Conservation (phyloP, 345 rosid genomes). For the Lenwebbia sp. region DNA sequence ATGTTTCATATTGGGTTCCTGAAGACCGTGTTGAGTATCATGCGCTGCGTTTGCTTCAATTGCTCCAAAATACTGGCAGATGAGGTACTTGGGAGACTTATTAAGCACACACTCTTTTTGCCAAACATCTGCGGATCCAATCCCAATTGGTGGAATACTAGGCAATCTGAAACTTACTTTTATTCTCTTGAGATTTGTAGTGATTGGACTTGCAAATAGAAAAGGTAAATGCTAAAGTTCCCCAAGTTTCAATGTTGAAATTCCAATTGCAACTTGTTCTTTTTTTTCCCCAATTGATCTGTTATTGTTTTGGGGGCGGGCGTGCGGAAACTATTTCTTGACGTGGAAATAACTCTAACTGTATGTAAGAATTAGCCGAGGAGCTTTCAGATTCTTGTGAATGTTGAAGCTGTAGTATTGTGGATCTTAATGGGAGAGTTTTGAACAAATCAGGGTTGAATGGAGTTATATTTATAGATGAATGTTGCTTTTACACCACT, state of each 20-base stretch:
- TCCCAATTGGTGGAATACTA: not conserved
- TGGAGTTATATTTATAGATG: not conserved
- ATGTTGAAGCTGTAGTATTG: not conserved
- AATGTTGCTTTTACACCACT: not conserved
- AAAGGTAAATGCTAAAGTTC: not conserved
- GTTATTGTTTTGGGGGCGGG: not conserved
- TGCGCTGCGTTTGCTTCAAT: constrained; percentile 95
- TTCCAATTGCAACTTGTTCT: not conserved
- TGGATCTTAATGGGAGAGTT: not conserved
- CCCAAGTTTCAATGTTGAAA: not conserved
- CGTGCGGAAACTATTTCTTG: not conserved
- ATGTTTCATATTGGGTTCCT: constrained; percentile 89
- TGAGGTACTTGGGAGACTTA: constrained; percentile 33
- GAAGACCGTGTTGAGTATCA: constrained; percentile 81
- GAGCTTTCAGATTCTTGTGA: not conserved
- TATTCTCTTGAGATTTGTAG: too few species aligned
- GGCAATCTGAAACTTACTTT: too few species aligned
- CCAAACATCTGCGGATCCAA: too few species aligned
- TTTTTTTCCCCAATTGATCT: not conserved
- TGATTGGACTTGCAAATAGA: not conserved
- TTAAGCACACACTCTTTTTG: not conserved
- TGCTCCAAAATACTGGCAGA: constrained; percentile 86
- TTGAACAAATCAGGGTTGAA: not conserved
- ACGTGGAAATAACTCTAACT: not conserved
- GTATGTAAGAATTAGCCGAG: not conserved